phyloP scores from a whole-genome alignment of 768 basidiomycete genomes.

The Peribolospora kevripleyi region DNA sequence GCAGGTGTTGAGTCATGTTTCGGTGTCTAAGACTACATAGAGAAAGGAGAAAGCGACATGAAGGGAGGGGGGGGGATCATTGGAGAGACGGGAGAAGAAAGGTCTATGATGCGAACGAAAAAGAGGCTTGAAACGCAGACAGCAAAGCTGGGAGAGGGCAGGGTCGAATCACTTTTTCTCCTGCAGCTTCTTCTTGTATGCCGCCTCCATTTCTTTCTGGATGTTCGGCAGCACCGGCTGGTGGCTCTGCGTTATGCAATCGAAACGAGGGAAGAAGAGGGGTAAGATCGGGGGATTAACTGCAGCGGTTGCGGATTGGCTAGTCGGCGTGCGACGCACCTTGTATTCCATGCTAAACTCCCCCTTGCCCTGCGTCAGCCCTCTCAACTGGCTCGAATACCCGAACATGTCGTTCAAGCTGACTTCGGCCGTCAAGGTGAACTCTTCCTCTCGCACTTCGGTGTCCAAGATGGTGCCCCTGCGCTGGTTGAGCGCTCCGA shows the following conservation, averaged over 20 bases:
- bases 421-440: slow-evolving; percentile 72
- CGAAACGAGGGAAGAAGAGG: neutral
- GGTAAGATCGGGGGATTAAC: neutral
- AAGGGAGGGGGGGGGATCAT: too few relatives aligned
- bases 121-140: neutral
- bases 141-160: neutral
- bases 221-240: slow-evolving; percentile 58
- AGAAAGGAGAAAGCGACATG: too few relatives aligned
- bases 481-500: slow-evolving; percentile 75
- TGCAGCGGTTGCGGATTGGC: neutral
- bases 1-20: too few relatives aligned
- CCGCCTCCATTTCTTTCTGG: slow-evolving; percentile 71
- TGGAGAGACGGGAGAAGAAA: too few relatives aligned
- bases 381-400: slow-evolving; percentile 60
- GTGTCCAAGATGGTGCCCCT: slow-evolving; percentile 86
- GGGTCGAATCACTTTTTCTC: slow-evolving; percentile 11
- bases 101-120: too few relatives aligned
- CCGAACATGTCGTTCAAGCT: slow-evolving; percentile 89
- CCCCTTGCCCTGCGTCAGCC: slow-evolving; percentile 78
- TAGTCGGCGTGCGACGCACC: slow-evolving; percentile 29
- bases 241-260: slow-evolving; percentile 32
- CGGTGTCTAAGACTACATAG: too few relatives aligned
- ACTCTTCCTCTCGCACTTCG: slow-evolving; percentile 92
- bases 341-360: slow-evolving; percentile 28
- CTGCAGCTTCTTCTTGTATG: slow-evolving; percentile 52